Percentiles rank a stretch among this genome's conserved stretches.
These are phyloP conservation scores for Polyplosphaeria fusca DNA, from an alignment of 495 filamentous ascomycete species.

Conservation along the genomic window DNA sequence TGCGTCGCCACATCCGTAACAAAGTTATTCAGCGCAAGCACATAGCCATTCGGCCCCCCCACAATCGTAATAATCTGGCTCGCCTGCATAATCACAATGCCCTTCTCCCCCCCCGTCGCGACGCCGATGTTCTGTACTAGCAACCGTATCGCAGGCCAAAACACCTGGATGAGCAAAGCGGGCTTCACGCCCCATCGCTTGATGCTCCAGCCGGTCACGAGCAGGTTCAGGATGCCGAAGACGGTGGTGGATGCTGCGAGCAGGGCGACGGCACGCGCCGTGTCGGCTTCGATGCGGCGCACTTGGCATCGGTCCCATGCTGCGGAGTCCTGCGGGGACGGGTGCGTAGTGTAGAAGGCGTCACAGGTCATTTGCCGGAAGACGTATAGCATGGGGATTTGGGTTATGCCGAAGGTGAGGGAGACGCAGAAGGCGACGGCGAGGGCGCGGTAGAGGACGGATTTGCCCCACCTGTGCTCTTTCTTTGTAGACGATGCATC, in stretches of 20 bases:
- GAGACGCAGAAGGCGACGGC: constrained; percentile 54
- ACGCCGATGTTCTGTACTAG: constrained; percentile 55
- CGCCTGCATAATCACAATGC: constrained; percentile 55
- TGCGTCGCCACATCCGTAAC: constrained; percentile 45
- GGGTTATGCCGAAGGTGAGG: constrained; percentile 56
- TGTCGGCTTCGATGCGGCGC: constrained; percentile 53
- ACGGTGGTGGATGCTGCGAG: constrained; percentile 47
- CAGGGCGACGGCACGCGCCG: constrained; percentile 52
- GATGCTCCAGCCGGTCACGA: constrained; percentile 56
- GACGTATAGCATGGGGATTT: constrained; percentile 58
- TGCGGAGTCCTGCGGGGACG: constrained; percentile 31
- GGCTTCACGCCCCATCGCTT: constrained; percentile 53
- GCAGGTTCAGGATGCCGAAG: constrained; percentile 53
- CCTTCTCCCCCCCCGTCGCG: constrained; percentile 46
- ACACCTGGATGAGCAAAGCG: constrained; percentile 51
- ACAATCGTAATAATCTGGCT: constrained; percentile 56
- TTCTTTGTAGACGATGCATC: neutral
- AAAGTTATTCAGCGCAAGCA: constrained; percentile 53
- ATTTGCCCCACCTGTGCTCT: constrained; percentile 19
- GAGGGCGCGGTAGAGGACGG: constrained; percentile 37
- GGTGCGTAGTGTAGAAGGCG: constrained; percentile 53
- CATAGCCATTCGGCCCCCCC: constrained; percentile 56
- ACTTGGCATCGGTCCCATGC: constrained; percentile 45
- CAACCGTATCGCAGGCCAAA: constrained; percentile 52
- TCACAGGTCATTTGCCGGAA: constrained; percentile 60